Percentiles rank a stretch among this genome's conserved stretches.
Conservation (phyloP, 306 rosid species). For the Cucurbita pepo region DNA sequence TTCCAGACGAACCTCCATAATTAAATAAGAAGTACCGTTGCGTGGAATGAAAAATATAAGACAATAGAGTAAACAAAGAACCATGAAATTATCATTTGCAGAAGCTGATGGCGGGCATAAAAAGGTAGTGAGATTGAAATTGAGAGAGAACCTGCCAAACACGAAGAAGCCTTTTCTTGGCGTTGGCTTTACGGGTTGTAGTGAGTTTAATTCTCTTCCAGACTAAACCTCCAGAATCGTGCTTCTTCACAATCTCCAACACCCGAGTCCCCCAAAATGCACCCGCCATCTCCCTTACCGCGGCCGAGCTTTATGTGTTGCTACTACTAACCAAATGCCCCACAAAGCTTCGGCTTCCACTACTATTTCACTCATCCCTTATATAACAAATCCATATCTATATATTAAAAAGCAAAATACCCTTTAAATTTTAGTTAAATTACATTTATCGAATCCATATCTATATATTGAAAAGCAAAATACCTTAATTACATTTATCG, state of each 20-base stretch:
- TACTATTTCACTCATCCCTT: not conserved
- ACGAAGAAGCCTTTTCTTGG: slow-evolving; percentile 83
- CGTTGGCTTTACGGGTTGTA: slow-evolving; percentile 80
- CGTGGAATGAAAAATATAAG: not conserved
- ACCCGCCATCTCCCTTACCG: slow-evolving; percentile 34
- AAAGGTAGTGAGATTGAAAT: not conserved
- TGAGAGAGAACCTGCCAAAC: slow-evolving; percentile 68
- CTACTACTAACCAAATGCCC: not conserved
- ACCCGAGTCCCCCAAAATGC: slow-evolving; percentile 79
- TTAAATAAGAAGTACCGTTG: not conserved
- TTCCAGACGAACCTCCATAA: not conserved
- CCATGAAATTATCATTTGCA: not conserved
- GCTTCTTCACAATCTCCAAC: slow-evolving; percentile 90
- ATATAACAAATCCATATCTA: too few relatives aligned
- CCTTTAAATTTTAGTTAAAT: too few relatives aligned
- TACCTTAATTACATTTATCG: too few relatives aligned
- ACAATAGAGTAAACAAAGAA: not conserved
- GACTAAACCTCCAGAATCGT: slow-evolving; percentile 71
- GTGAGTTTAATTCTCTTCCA: slow-evolving; percentile 97
- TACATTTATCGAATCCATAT: too few relatives aligned
- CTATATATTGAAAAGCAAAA: too few relatives aligned
- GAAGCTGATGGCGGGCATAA: slow-evolving; percentile 2
- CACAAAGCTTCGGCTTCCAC: not conserved
- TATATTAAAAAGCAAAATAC: too few relatives aligned
- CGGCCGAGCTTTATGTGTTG: not conserved